These are phyloP conservation scores for Trametes sanguinea DNA, from an alignment of 768 basidiomycete species.

Conservation along the genomic window DNA sequence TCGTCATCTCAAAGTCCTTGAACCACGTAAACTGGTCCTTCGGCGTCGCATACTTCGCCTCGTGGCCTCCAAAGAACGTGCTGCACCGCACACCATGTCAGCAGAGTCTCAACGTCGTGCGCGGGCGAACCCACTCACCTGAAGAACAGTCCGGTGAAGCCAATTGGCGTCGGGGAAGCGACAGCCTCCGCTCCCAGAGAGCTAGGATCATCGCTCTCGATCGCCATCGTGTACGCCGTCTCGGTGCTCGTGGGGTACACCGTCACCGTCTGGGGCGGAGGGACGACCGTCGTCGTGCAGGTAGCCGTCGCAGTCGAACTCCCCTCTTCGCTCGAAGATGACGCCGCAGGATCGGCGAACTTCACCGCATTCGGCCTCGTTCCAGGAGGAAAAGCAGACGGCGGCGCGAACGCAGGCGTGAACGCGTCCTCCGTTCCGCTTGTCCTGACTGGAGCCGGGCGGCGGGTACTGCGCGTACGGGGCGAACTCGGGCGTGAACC, in stretches of 20 bases:
- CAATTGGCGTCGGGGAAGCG: conserved; percentile 28
- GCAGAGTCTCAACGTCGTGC: too few relatives aligned
- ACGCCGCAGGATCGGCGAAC: background rate
- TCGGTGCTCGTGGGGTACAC: conserved; percentile 7
- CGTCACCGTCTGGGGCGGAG: conserved; percentile 10
- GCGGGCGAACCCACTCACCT: conserved; percentile 44
- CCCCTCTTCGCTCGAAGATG: background rate
- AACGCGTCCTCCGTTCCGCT: background rate
- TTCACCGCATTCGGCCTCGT: background rate
- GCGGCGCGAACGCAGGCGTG: conserved; percentile 8
- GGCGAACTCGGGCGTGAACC: conserved; percentile 4
- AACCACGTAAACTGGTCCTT: conserved; percentile 78
- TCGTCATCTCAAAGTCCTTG: conserved; percentile 59
- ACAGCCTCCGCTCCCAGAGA: background rate
- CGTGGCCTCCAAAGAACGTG: conserved; percentile 82
- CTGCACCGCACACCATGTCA: conserved; percentile 34
- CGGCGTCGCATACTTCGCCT: conserved; percentile 64
- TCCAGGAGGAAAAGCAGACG: background rate
- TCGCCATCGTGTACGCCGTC: conserved; percentile 14
- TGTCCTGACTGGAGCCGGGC: background rate
- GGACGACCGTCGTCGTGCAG: background rate
- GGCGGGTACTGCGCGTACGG: background rate
- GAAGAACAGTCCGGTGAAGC: conserved; percentile 66
- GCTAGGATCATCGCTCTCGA: conserved; percentile 9
- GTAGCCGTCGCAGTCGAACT: conserved; percentile 1